Conservation (phyloP, 1,284 basidiomycete species). For the Sanghuangporus weigelae region DNA sequence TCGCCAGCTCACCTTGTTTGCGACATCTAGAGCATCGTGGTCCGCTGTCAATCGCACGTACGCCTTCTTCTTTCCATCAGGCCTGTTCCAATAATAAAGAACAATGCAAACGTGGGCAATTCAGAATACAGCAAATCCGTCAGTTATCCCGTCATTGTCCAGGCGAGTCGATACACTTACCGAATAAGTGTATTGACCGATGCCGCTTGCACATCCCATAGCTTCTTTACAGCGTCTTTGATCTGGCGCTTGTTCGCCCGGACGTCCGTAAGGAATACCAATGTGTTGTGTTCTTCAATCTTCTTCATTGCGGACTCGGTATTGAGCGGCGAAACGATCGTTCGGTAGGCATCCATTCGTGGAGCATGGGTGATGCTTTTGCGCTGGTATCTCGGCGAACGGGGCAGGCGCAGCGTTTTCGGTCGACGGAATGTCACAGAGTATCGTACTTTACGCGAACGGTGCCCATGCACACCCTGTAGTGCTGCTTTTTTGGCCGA, state of each 20-base stretch:
- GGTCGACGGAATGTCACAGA: conserved; percentile 95
- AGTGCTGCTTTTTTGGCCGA: conserved; percentile 95
- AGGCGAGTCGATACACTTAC: conserved; percentile 32
- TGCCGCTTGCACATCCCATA: conserved; percentile 94
- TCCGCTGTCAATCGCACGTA: conserved; percentile 94
- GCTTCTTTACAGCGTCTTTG: conserved; percentile 98
- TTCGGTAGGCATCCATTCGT: conserved; percentile 96
- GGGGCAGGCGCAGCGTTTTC: conserved; percentile 85
- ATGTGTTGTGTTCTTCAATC: conserved; percentile 99
- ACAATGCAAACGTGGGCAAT: not conserved
- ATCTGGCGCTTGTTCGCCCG: conserved; percentile 97
- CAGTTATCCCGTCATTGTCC: not conserved
- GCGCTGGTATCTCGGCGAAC: conserved; percentile 90
- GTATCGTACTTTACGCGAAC: conserved; percentile 79
- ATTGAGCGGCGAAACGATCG: conserved; percentile 85
- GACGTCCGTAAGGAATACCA: conserved; percentile 97
- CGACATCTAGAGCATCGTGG: conserved; percentile 96
- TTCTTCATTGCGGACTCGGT: conserved; percentile 93
- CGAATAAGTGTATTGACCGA: conserved; percentile 99
- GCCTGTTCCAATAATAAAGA: conserved; percentile 42
- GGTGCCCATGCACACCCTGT: conserved; percentile 77
- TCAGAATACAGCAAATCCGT: not conserved
- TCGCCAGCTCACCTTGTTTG: conserved; percentile 82
- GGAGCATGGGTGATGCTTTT: conserved; percentile 94
- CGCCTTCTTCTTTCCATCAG: conserved; percentile 99